These are phyloP conservation scores for Ophioceras dolichostomum DNA, from an alignment of 2,329 filamentous ascomycete genomes.

Conservation along the genomic window DNA sequence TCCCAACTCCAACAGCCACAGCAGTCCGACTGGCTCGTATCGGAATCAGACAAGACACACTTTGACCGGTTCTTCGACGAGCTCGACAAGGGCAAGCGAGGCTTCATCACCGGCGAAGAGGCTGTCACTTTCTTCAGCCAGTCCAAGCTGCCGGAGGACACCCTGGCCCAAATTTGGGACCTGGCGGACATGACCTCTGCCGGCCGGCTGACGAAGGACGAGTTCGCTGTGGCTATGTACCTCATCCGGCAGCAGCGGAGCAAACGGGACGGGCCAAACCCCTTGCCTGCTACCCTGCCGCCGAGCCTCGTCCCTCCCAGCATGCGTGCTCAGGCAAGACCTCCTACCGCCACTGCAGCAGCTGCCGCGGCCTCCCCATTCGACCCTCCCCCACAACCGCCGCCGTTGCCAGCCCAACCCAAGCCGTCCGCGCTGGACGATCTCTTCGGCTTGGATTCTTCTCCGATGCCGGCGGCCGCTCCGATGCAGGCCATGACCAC, in stretches of 20 bases:
- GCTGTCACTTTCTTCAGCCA: constrained; percentile 91
- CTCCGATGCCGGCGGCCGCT: constrained; percentile 33
- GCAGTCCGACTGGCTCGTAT: constrained; percentile 66
- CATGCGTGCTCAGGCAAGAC: constrained; percentile 53
- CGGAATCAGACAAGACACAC: constrained; percentile 68
- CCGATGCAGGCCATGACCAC: constrained; percentile 55
- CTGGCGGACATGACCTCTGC: constrained; percentile 87
- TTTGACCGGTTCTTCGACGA: constrained; percentile 80
- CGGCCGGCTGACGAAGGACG: constrained; percentile 73
- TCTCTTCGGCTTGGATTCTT: constrained; percentile 80
- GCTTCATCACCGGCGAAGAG: constrained; percentile 85
- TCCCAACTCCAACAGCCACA: constrained; percentile 33
- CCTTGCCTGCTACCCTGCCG: constrained; percentile 67
- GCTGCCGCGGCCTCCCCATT: constrained; percentile 31
- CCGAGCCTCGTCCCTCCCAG: constrained; percentile 75
- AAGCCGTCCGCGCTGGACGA: constrained; percentile 70
- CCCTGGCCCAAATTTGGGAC: constrained; percentile 92
- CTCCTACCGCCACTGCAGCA: constrained; percentile 27
- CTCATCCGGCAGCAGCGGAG: constrained; percentile 82
- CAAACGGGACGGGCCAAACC: constrained; percentile 45
- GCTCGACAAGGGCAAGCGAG: constrained; percentile 69
- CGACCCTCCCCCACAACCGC: constrained; percentile 26
- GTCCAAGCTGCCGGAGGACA: constrained; percentile 79
- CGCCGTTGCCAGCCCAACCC: constrained; percentile 21
- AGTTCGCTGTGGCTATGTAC: constrained; percentile 97